These are phyloP conservation scores for Rhodotorula sp. DNA, from an alignment of 1,284 basidiomycete species.

Conservation along the genomic window DNA sequence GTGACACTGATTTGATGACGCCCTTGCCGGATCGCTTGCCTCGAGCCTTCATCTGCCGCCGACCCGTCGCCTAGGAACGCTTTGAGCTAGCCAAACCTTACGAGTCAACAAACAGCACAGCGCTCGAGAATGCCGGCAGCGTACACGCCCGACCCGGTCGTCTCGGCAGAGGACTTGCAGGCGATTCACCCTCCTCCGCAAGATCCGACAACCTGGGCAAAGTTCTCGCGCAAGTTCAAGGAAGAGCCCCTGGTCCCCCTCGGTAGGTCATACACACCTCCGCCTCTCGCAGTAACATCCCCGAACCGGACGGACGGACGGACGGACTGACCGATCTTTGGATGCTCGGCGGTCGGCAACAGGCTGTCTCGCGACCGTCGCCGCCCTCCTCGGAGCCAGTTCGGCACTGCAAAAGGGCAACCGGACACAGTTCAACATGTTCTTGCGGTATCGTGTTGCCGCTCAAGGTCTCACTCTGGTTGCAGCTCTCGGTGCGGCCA, in stretches of 20 bases:
- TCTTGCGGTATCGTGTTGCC: conserved; percentile 43
- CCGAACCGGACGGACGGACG: too few species aligned
- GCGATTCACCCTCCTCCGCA: conserved; percentile 7
- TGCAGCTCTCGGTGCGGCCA: conserved; percentile 24
- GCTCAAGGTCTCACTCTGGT: conserved; percentile 45
- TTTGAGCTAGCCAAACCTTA: not conserved
- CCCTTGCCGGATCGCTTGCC: too few species aligned
- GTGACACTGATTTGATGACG: too few species aligned
- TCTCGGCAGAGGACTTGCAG: not conserved
- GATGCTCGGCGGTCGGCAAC: not conserved
- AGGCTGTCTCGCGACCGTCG: conserved; percentile 44
- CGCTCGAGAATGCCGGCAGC: conserved; percentile 16
- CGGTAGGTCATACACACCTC: conserved; percentile 24
- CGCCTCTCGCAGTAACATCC: not conserved
- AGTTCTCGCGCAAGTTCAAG: conserved; percentile 41
- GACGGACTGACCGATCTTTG: not conserved
- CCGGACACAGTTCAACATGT: conserved; percentile 45
- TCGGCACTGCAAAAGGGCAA: conserved; percentile 44
- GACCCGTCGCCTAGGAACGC: too few species aligned
- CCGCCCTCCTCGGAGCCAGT: conserved; percentile 42
- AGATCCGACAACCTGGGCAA: conserved; percentile 31
- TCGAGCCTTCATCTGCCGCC: too few species aligned
- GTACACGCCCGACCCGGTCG: conserved; percentile 37
- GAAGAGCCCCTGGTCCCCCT: conserved; percentile 46
- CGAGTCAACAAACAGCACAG: not conserved